phyloP scores from a whole-genome alignment of 306 rosid species.

The Casuarina cunninghamiana region DNA sequence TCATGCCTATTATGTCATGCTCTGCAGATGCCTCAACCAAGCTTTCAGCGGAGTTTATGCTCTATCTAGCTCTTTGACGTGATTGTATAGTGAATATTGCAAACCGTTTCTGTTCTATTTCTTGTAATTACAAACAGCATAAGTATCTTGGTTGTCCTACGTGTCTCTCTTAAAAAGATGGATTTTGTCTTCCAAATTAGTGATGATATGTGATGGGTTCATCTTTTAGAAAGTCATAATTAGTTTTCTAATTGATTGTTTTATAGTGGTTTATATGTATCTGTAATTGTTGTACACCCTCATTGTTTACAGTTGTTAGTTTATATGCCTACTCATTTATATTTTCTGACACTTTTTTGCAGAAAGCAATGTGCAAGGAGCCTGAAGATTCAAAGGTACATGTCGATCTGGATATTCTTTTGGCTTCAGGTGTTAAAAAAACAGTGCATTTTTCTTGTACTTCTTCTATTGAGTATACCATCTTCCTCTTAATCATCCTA shows the following conservation, averaged over 20 bases:
- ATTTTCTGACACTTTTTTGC: conserved; percentile 38
- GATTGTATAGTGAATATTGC: not conserved
- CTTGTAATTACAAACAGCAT: not conserved
- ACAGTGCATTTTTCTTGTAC: not conserved
- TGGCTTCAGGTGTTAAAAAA: conserved; percentile 18
- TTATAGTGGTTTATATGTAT: not conserved
- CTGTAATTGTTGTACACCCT: not conserved
- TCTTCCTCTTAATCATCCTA: not conserved
- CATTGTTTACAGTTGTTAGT: not conserved
- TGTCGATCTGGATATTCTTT: conserved; percentile 19
- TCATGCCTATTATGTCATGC: not conserved
- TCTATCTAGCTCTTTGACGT: not conserved
- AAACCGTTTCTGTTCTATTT: not conserved
- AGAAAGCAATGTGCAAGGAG: conserved; percentile 84
- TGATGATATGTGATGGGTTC: not conserved
- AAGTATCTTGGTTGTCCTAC: not conserved
- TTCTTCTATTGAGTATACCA: not conserved
- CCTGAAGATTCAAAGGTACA: conserved; percentile 81
- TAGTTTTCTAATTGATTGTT: not conserved
- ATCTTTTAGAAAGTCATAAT: not conserved
- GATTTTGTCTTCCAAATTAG: not conserved
- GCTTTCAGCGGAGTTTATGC: not conserved
- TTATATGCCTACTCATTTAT: not conserved
- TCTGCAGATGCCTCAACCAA: not conserved
- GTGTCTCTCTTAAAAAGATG: not conserved